phyloP scores from a whole-genome alignment of 164 flowering plant genomes.

The Houttuynia cordata region DNA sequence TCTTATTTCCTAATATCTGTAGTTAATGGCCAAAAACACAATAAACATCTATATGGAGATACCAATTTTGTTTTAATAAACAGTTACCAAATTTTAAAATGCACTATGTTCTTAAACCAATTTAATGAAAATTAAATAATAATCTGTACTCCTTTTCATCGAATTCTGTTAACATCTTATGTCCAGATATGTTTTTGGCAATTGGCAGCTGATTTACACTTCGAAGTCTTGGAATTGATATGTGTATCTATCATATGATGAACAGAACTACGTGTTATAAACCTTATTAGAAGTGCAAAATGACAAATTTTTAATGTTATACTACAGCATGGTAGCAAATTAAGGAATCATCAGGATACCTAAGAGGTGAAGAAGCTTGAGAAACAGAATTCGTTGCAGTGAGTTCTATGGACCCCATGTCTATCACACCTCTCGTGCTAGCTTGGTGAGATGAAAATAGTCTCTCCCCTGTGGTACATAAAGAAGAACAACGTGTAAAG shows the following conservation, averaged over 20 bases:
- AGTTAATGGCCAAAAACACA: background rate
- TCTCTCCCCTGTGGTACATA: constrained; percentile 16
- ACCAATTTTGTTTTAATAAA: no score
- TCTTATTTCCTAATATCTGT: background rate
- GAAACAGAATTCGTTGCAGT: constrained; percentile 5
- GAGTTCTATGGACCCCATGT: constrained; percentile 11
- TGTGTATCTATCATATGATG: no score
- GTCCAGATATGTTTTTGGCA: no score
- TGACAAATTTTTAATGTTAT: background rate
- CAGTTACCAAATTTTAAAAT: background rate
- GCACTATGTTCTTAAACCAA: background rate
- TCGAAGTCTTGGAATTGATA: no score
- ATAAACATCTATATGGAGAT: background rate
- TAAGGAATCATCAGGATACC: constrained; percentile 7
- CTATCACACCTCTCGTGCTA: constrained; percentile 20
- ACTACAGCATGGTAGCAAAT: background rate
- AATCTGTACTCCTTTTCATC: background rate
- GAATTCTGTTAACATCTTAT: no score
- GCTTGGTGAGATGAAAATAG: constrained; percentile 21
- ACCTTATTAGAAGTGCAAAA: no score
- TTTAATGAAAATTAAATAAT: background rate
- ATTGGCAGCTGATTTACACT: no score
- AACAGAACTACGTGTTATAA: no score
- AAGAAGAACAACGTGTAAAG: background rate
- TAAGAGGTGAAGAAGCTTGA: constrained; percentile 15